Evolutionary conservation across 345 rosid species (phyloP).

Genomic region (Melaleuca alternifolia): DNA sequence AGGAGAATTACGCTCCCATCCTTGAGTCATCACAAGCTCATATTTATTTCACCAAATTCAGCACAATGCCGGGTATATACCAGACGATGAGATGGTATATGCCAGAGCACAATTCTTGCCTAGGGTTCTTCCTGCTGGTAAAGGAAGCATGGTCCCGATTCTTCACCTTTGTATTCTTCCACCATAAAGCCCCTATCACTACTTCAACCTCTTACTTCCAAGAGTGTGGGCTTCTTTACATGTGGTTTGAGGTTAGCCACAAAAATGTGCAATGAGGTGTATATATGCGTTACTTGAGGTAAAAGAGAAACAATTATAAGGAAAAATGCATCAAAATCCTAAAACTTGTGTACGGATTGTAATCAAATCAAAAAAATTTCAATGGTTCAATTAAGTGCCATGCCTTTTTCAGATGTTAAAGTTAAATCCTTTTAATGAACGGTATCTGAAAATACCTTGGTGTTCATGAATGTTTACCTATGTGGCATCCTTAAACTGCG

Average conservation of each 20-base stretch:
- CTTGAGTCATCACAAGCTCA: background rate
- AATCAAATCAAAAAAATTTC: background rate
- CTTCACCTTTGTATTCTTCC: background rate
- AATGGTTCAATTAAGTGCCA: background rate
- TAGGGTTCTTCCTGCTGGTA: background rate
- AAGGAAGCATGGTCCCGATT: background rate
- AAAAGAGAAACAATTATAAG: background rate
- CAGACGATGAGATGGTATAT: background rate
- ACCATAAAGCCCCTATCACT: background rate
- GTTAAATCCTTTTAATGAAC: too few species aligned
- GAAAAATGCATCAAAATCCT: accelerated
- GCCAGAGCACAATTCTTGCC: background rate
- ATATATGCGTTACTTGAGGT: background rate
- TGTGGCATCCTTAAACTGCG: too few species aligned
- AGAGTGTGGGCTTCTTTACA: background rate
- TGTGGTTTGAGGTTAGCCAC: background rate
- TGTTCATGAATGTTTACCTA: too few species aligned
- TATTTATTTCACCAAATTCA: background rate
- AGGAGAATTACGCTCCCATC: background rate
- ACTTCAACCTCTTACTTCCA: background rate
- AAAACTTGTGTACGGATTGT: background rate
- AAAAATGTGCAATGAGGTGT: background rate
- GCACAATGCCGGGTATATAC: background rate
- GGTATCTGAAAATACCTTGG: too few species aligned
- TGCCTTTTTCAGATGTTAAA: background rate